A percentile compares a stretch with the other conserved stretches of the same genome.
Conservation (phyloP, 306 rosid species). For the Malus orientalis region DNA sequence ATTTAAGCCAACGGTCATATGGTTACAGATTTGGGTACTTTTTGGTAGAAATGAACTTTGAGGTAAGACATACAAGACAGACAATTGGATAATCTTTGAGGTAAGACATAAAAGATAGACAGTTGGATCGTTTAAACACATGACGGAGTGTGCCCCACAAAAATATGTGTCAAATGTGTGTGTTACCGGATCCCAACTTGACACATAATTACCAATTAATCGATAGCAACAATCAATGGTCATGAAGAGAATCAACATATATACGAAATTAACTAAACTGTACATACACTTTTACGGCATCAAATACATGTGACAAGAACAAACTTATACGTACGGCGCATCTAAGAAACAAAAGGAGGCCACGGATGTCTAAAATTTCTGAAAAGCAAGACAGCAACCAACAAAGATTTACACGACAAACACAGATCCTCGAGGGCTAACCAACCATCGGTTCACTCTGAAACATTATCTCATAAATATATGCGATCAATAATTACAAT, state of each 20-base stretch:
- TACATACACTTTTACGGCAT: neutral
- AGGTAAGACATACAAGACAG: too few species aligned
- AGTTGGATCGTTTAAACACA: too few species aligned
- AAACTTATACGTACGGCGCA: too few species aligned
- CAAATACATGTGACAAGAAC: neutral
- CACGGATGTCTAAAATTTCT: neutral
- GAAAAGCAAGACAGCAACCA: neutral
- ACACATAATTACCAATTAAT: neutral
- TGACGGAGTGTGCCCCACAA: too few species aligned
- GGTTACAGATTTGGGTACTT: too few species aligned
- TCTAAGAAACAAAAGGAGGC: neutral
- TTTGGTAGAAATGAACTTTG: too few species aligned
- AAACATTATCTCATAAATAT: too few species aligned
- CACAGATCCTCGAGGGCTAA: neutral
- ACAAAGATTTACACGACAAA: neutral
- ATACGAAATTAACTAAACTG: neutral
- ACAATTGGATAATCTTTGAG: too few species aligned
- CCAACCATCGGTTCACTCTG: neutral
- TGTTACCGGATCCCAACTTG: too few species aligned
- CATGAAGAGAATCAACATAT: neutral
- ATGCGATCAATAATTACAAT: neutral
- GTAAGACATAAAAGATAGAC: too few species aligned
- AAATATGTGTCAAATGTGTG: too few species aligned
- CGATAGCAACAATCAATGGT: neutral
- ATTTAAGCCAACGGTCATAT: too few species aligned